These are phyloP conservation scores for Nitzschia sp. DNA, from an alignment of 108 stramenopile genomes.

Conservation along the genomic window DNA sequence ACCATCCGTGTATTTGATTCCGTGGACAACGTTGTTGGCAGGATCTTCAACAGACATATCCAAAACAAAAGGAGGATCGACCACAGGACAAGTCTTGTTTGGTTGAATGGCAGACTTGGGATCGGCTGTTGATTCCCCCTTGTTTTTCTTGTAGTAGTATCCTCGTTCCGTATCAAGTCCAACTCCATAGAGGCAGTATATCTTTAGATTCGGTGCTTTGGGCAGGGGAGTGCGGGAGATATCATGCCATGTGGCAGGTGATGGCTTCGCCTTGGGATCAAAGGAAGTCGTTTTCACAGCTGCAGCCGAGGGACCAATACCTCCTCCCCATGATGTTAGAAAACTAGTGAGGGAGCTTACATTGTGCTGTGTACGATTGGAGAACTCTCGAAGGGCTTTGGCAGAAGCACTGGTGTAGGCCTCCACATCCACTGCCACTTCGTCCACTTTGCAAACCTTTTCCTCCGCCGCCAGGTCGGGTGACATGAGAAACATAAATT, in stretches of 20 bases:
- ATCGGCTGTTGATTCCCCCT: constrained; percentile 16
- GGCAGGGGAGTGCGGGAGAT: constrained; percentile 72
- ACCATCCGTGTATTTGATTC: constrained; percentile 70
- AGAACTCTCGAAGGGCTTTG: constrained; percentile 18
- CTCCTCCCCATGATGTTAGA: constrained; percentile 60
- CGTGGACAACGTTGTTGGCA: constrained; percentile 47
- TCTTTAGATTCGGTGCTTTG: constrained; percentile 75
- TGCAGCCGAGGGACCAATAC: constrained; percentile 40
- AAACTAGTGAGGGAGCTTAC: constrained; percentile 42
- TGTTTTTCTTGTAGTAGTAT: constrained; percentile 75
- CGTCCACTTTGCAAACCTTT: not conserved
- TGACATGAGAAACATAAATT: constrained; percentile 19
- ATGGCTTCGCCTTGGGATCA: constrained; percentile 36
- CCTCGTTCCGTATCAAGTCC: constrained; percentile 77
- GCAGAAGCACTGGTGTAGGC: constrained; percentile 2
- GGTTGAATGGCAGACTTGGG: constrained; percentile 12
- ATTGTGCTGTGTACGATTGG: constrained; percentile 15
- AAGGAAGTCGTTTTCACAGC: constrained; percentile 41
- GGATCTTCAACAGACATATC: constrained; percentile 61
- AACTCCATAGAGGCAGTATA: constrained; percentile 86
- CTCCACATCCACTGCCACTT: not conserved
- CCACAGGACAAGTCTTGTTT: not conserved
- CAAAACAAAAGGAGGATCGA: constrained; percentile 59
- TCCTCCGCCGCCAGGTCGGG: not conserved
- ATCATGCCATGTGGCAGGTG: constrained; percentile 68